Evolutionary conservation across 805 yeast species (phyloP).

Genomic region (Saccharomycopsis synnaedendra): DNA sequence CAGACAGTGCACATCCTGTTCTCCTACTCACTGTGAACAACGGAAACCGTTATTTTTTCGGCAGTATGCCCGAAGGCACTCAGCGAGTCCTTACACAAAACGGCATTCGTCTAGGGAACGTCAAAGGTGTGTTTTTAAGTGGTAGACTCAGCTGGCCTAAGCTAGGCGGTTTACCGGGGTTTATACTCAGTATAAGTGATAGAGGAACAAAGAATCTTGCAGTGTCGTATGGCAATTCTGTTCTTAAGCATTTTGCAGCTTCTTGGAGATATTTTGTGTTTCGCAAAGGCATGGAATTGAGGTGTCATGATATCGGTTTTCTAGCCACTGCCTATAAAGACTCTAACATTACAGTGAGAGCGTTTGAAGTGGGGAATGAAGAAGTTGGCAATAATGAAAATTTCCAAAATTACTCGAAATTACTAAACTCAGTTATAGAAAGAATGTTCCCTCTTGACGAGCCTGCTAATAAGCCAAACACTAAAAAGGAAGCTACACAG

Average conservation of each 20-base stretch:
- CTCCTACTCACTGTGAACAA: constrained; percentile 33
- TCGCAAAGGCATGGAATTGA: constrained; percentile 54
- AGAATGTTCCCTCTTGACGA: constrained; percentile 47
- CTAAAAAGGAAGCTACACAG: constrained; percentile 18
- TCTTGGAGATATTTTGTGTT: constrained; percentile 85
- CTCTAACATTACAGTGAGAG: constrained; percentile 1
- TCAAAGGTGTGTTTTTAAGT: constrained; percentile 60
- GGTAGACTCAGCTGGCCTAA: constrained; percentile 70
- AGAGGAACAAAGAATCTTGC: constrained; percentile 51
- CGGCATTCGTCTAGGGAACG: constrained; percentile 42
- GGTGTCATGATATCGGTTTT: constrained; percentile 13
- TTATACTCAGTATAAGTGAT: constrained; percentile 71
- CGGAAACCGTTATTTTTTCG: constrained; percentile 56
- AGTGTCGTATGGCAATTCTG: constrained; percentile 39
- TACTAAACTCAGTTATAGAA: not conserved
- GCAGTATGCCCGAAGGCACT: constrained; percentile 76
- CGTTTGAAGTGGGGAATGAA: constrained; percentile 4
- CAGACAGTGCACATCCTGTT: constrained; percentile 38
- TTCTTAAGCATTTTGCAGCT: constrained; percentile 47
- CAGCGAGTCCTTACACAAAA: constrained; percentile 64
- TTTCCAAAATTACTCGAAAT: not conserved
- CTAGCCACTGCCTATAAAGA: constrained; percentile 17
- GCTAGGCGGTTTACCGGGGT: constrained; percentile 90
- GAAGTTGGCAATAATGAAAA: constrained; percentile 24
- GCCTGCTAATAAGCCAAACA: constrained; percentile 26